phyloP scores from a whole-genome alignment of 2,329 filamentous ascomycete species.

The Colletotrichum lentis region DNA sequence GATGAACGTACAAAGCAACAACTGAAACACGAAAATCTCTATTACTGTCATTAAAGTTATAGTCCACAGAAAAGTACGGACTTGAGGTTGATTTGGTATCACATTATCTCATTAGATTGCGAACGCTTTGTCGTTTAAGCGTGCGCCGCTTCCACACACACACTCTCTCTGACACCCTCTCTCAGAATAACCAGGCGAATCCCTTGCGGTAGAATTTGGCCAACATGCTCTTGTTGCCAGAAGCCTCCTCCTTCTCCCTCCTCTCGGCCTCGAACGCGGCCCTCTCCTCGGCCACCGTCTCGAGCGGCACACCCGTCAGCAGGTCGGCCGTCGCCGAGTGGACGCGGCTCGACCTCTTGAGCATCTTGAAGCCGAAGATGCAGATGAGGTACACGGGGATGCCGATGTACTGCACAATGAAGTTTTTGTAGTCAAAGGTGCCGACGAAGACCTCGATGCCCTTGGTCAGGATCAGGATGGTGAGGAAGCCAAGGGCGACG shows the following conservation, averaged over 20 bases:
- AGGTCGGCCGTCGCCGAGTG: constrained; percentile 3
- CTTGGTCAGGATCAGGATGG: constrained; percentile 18
- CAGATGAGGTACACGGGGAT: constrained; percentile 21
- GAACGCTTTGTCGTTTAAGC: too few species aligned
- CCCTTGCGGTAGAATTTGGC: constrained; percentile 18
- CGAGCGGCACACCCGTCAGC: constrained; percentile 6
- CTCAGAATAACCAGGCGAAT: constrained; percentile 13
- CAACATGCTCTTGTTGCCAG: neutral
- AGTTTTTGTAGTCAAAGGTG: constrained; percentile 25
- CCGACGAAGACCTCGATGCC: constrained; percentile 27
- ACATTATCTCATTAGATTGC: too few species aligned
- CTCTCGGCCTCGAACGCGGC: neutral
- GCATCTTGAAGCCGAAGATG: constrained; percentile 16
- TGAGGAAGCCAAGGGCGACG: constrained; percentile 13
- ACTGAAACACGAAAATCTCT: too few species aligned
- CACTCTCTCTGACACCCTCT: too few species aligned
- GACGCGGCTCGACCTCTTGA: constrained; percentile 1
- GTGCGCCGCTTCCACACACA: too few species aligned
- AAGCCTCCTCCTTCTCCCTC: constrained; percentile 9
- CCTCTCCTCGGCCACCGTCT: constrained; percentile 14
- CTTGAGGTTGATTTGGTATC: too few species aligned
- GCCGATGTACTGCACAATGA: constrained; percentile 30
- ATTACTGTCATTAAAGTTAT: too few species aligned
- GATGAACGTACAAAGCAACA: too few species aligned
- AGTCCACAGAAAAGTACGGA: neutral